phyloP scores from a whole-genome alignment of 345 rosid genomes.

The Populus davidiana region DNA sequence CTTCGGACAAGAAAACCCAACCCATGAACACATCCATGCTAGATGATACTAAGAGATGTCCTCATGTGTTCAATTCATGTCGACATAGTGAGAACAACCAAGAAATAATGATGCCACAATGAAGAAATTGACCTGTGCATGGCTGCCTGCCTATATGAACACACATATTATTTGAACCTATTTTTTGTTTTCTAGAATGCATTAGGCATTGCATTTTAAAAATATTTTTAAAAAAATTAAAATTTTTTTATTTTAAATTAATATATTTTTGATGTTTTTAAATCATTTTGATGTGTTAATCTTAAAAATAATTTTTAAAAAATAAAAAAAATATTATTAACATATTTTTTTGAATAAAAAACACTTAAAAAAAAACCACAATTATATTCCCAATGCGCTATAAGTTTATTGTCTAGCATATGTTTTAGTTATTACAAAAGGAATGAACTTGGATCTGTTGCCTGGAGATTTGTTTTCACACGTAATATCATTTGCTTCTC shows the following conservation, averaged over 20 bases:
- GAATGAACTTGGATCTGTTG: slow-evolving; percentile 2
- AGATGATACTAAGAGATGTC: neutral
- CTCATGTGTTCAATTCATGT: slow-evolving; percentile 1
- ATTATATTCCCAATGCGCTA: too few species aligned
- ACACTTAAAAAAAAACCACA: too few species aligned
- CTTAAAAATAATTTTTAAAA: too few species aligned
- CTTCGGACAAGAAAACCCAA: too few species aligned
- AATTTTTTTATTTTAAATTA: too few species aligned
- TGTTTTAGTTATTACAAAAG: too few species aligned
- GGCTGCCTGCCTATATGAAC: neutral
- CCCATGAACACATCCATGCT: neutral
- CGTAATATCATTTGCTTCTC: slow-evolving; percentile 29
- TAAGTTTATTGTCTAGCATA: neutral
- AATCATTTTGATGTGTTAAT: too few species aligned
- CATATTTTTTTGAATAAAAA: too few species aligned
- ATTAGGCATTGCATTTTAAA: too few species aligned
- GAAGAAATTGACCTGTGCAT: neutral
- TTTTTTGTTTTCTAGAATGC: neutral
- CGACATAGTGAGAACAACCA: neutral
- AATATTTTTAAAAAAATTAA: too few species aligned
- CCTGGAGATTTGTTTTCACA: slow-evolving; percentile 16
- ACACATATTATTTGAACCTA: neutral
- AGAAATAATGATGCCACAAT: slow-evolving; percentile 7
- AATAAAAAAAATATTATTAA: too few species aligned
- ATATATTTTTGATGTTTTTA: too few species aligned